Evolutionary conservation across 495 filamentous ascomycete species (phyloP).

Genomic region (Aspergillus homomorphus): DNA sequence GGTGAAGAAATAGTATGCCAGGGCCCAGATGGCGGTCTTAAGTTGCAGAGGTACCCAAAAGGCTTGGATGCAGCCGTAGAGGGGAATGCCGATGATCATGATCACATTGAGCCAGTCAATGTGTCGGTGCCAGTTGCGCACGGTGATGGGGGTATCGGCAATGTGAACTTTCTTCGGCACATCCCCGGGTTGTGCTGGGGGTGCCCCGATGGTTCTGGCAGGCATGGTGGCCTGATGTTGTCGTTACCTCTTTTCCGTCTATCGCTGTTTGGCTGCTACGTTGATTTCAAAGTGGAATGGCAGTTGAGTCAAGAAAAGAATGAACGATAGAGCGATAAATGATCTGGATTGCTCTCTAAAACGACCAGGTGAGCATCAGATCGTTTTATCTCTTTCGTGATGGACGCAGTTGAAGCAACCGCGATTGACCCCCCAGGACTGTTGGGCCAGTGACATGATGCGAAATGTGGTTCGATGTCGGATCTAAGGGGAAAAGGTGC

Average conservation of each 20-base stretch:
- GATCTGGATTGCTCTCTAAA: too few relatives aligned
- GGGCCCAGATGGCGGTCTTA: constrained; percentile 76
- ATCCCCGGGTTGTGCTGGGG: constrained; percentile 35
- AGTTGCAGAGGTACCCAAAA: constrained; percentile 75
- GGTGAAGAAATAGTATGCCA: constrained; percentile 89
- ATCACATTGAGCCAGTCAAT: constrained; percentile 92
- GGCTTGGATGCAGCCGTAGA: constrained; percentile 70
- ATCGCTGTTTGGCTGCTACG: not conserved
- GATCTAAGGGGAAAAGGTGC: not conserved
- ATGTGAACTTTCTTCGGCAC: constrained; percentile 54
- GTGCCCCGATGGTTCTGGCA: constrained; percentile 35
- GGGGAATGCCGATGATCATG: constrained; percentile 81
- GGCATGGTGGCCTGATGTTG: constrained; percentile 36
- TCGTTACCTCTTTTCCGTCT: not conserved
- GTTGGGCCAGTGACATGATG: not conserved
- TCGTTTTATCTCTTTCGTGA: not conserved
- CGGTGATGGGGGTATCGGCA: constrained; percentile 67
- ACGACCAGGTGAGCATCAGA: too few relatives aligned
- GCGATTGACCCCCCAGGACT: not conserved
- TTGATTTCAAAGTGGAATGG: too few relatives aligned
- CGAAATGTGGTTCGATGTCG: not conserved
- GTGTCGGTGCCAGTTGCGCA: constrained; percentile 91
- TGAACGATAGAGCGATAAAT: too few relatives aligned
- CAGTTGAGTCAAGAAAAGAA: too few relatives aligned
- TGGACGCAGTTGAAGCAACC: not conserved